These are phyloP conservation scores for Cercospora janseana DNA, from an alignment of 2,329 filamentous ascomycete species.

Conservation along the genomic window DNA sequence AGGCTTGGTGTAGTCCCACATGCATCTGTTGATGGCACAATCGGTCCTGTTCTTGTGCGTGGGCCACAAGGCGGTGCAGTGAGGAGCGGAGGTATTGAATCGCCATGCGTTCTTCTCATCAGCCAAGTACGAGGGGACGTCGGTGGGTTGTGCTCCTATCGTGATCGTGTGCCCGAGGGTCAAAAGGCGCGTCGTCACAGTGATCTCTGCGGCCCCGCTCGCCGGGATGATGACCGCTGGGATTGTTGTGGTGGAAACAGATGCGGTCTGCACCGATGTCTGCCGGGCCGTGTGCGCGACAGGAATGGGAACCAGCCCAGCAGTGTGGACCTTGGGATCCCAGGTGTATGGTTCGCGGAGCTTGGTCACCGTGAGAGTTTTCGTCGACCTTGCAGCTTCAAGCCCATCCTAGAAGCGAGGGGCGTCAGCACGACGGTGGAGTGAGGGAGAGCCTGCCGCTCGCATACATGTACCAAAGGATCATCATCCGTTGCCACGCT, in stretches of 20 bases:
- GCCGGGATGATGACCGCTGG: neutral
- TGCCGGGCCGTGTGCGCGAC: neutral
- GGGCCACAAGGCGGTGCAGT: neutral
- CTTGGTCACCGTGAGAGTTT: neutral
- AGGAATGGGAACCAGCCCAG: conserved; percentile 6
- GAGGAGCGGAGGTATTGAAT: conserved; percentile 6
- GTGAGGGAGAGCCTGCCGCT: neutral
- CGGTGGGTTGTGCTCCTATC: neutral
- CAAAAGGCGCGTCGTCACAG: neutral
- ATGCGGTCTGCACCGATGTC: neutral
- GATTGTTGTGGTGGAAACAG: neutral
- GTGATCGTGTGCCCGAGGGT: neutral
- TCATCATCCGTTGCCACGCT: neutral
- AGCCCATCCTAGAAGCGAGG: neutral
- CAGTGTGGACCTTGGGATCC: neutral
- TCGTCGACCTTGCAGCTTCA: neutral
- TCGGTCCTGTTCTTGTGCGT: conserved; percentile 7
- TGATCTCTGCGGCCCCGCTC: neutral
- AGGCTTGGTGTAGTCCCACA: conserved; percentile 18
- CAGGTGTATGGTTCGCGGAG: neutral
- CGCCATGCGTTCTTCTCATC: neutral
- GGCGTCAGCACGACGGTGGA: neutral
- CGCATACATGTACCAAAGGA: conserved; percentile 1
- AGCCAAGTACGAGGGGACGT: neutral
- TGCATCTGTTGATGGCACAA: conserved; percentile 16